These are phyloP conservation scores for Phytomonas francai DNA, from an alignment of 208 protist species.

Conservation along the genomic window DNA sequence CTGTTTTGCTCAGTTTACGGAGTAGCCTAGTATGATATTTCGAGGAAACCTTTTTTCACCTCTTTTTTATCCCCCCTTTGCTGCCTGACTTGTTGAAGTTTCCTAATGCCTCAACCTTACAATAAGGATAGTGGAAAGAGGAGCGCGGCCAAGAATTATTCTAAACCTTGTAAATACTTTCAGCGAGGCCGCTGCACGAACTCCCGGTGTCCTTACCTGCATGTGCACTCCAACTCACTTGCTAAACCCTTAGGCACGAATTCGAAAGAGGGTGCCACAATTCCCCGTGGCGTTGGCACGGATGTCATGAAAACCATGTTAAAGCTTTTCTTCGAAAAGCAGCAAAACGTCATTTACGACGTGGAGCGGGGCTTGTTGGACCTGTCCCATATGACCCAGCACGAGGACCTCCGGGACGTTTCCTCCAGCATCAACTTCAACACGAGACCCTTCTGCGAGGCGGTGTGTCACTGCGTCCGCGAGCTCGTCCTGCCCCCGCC, in stretches of 20 bases:
- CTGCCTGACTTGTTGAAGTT: neutral
- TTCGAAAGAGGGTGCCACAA: constrained; percentile 9
- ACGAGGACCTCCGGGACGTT: constrained; percentile 50
- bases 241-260: neutral
- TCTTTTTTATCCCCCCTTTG: constrained; percentile 10
- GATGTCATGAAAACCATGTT: constrained; percentile 71
- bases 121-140: constrained; percentile 47
- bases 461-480: constrained; percentile 62
- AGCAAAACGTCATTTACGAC: constrained; percentile 53
- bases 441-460: constrained; percentile 66
- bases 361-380: constrained; percentile 41
- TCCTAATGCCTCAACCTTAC: constrained; percentile 40
- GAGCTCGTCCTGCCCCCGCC: constrained; percentile 60
- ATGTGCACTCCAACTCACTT: constrained; percentile 26
- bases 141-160: constrained; percentile 17
- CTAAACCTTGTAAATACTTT: constrained; percentile 58
- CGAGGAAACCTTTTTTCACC: constrained; percentile 2
- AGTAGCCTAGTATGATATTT: neutral
- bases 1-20: constrained; percentile 8
- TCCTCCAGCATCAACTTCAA: constrained; percentile 76
- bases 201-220: constrained; percentile 59
- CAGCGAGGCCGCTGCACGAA: constrained; percentile 66
- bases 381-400: constrained; percentile 35
- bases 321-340: constrained; percentile 87
- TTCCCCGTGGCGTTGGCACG: constrained; percentile 11